phyloP scores from a whole-genome alignment of 78 protist genomes.

The Emiliania huxleyi region DNA sequence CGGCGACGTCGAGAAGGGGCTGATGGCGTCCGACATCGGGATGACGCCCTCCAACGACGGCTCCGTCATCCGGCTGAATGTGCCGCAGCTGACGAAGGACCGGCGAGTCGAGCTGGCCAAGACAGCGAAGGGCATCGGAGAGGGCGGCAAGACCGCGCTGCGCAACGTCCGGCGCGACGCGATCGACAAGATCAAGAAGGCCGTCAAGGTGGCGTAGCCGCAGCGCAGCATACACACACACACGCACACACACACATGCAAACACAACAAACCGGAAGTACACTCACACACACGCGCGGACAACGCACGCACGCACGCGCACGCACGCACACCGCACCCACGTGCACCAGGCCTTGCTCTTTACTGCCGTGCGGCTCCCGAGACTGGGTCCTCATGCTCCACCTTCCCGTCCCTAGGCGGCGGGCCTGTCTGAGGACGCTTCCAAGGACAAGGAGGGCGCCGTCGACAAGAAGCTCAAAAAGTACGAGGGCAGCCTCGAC shows the following conservation, averaged over 20 bases:
- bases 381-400: no score
- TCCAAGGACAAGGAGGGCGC: not conserved
- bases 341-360: no score
- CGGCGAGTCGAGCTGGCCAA: not conserved
- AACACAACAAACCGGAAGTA: no score
- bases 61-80: not conserved
- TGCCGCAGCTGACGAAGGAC: not conserved
- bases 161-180: not conserved
- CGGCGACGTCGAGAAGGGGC: not conserved
- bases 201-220: not conserved
- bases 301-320: no score
- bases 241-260: no score
- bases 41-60: constrained; percentile 14
- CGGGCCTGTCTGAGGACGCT: not conserved
- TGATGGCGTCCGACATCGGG: not conserved
- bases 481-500: not conserved
- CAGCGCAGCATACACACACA: no score
- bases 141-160: not conserved
- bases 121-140: not conserved
- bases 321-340: no score
- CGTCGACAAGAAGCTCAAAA: not conserved
- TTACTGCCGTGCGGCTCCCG: no score
- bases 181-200: not conserved
- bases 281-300: no score
- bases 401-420: not conserved